Conservation (phyloP, 148 eudicot species). For the Limonium bicolor region DNA sequence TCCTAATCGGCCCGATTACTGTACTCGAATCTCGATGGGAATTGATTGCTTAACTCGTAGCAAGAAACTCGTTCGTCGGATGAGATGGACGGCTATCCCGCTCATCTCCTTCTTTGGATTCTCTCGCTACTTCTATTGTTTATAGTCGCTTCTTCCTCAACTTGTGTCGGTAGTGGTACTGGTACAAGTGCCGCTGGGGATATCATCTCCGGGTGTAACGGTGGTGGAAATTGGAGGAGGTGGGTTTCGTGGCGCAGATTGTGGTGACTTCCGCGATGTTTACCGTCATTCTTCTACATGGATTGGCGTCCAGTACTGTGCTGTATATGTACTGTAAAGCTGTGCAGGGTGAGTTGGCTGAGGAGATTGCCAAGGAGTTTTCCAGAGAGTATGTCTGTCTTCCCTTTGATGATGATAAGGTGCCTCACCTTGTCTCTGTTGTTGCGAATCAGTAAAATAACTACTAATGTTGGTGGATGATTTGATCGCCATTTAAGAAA, state of each 20-base stretch:
- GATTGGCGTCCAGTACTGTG: slow-evolving; percentile 27
- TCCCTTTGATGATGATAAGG: slow-evolving; percentile 1
- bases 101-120: slow-evolving; percentile 22
- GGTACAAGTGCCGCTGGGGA: too few species aligned
- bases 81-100: slow-evolving; percentile 28
- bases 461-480: too few species aligned
- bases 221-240: slow-evolving; percentile 12
- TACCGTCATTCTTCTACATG: slow-evolving; percentile 30
- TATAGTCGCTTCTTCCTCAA: slow-evolving; percentile 6
- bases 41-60: slow-evolving; percentile 34
- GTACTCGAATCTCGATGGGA: slow-evolving; percentile 60
- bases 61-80: slow-evolving; percentile 26
- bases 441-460: too few species aligned
- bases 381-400: slow-evolving; percentile 11
- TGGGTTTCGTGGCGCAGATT: slow-evolving; percentile 18
- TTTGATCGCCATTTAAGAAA: too few species aligned
- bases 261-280: slow-evolving; percentile 27
- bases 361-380: slow-evolving; percentile 54
- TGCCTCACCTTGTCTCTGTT: slow-evolving; percentile 1
- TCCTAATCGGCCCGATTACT: slow-evolving; percentile 25
- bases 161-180: slow-evolving; percentile 3
- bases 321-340: slow-evolving; percentile 69
- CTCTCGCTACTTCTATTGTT: not conserved
- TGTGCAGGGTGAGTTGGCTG: slow-evolving; percentile 48
- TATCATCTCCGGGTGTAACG: too few species aligned